These are phyloP conservation scores for Cucumis melo DNA, from an alignment of 306 rosid genomes.

Conservation along the genomic window DNA sequence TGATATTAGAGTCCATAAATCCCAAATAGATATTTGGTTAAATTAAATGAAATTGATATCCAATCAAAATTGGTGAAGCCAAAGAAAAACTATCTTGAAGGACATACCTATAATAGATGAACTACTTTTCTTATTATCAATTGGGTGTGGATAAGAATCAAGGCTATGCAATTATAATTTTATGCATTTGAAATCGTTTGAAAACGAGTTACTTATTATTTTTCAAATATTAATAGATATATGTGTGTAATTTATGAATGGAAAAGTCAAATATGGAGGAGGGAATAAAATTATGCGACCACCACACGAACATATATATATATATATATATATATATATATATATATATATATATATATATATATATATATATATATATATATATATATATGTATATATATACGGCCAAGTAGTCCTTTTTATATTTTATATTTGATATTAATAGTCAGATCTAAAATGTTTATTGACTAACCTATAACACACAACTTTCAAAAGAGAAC, in stretches of 20 bases:
- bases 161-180: too few relatives aligned
- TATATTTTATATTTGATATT: neutral
- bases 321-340: neutral
- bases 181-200: neutral
- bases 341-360: neutral
- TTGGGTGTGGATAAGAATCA: too few relatives aligned
- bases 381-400: neutral
- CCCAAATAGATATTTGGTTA: too few relatives aligned
- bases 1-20: too few relatives aligned
- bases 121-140: too few relatives aligned
- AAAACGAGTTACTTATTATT: neutral
- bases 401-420: conserved; percentile 2
- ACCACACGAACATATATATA: neutral
- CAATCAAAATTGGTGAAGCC: too few relatives aligned
- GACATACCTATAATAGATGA: too few relatives aligned
- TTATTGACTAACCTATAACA: neutral
- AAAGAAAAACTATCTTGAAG: too few relatives aligned
- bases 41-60: too few relatives aligned
- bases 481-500: neutral
- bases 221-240: neutral
- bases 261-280: neutral
- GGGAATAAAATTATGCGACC: neutral
- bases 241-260: neutral
- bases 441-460: neutral
- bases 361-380: neutral